Evolutionary conservation across 805 yeast species (phyloP), one percentile per base, ranked within the genome.

Genomic region (Hanseniaspora mollemarum): DNA sequence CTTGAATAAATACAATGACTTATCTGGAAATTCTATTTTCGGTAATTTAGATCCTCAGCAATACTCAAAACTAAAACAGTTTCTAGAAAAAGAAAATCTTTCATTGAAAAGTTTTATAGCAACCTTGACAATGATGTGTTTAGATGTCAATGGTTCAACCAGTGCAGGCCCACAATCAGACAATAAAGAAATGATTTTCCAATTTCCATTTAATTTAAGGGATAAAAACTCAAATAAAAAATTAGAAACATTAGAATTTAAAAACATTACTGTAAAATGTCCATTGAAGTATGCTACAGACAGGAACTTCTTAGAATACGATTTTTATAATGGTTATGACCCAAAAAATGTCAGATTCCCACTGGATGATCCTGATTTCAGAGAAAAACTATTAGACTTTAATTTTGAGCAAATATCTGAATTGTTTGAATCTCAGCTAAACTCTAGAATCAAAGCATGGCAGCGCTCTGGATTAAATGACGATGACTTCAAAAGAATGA

Each of bases 401-500:
- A 63, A 61, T 32, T 62, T 63, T 31, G 57, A 59, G 16, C 54
- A 53, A 16, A 52, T 60, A 12, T 55, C 61, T 4, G 51, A 55
- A 3, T 54, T 54, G 46, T 58, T 63, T 21, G 57, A 56, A 16
- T 38, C 53, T 1, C 18, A 40, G 1, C 32, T 63, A 8, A 43
- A 50, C 12, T 46, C 54, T 13, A 59, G 60, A 28, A 31, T 57
- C 24, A 54, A 36, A 21, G 56, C 57, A 2, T 61, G 62, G 60
- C 55, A 56, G 28, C 55, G 53, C 24, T 43, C 41, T 32, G 59
- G 59, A 0, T 60, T 59, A 38, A 58, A 58, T 44, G 66, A 61
- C 42, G 60, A 61, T 43, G 66, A 61, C 44, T 56, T 63, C 15
- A 59, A 58, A 46, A 55, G 60, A 43, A 59, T 61, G 64, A 61